Base-by-base conservation (phyloP, 371 early-diverging fungal genomes). In the Syncephalastrum racemosum region DNA sequence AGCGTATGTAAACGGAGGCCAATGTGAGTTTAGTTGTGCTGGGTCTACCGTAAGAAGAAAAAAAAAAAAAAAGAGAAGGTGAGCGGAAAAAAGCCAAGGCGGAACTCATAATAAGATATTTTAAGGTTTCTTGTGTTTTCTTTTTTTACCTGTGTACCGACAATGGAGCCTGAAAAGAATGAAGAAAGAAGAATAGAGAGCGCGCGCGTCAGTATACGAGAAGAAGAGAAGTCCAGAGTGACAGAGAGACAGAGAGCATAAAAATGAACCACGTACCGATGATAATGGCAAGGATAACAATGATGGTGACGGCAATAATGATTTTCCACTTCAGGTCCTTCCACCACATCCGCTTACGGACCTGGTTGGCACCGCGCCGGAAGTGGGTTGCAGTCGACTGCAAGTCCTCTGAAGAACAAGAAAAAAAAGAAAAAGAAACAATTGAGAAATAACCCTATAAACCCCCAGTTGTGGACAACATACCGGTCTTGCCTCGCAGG, bases 261-360 rank as follows among this genome's bases (percentile, higher is more conserved):
- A 23, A 14, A 46, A 53, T 49, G 25, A 47, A 54, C 6, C 31
- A 42, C 50, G 50, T 59, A 62, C 87, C 80, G 62, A 94, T 88
- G 62, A 94, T 90, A 61, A 90, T 82, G 58, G 89, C 67, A 51
- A 96, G 57, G 53, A 97, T 83, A 47, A 89, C 77, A 36, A 84
- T 63, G 42, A 94, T 74, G 46, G 90, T 82, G 18, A 85, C 73
- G 41, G 78, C 90, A 50, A 97, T 86, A 52, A 94, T 89, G 53
- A 94, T 80, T 73, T 89, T 92, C 84, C 92, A 86, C 79, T 94
- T 97, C 81, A 94, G 89, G 68, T 96, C 92, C 73, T 91, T 92
- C 95, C 95, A 95, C 95, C 95, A 95, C 87, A 88, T 88, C 71
- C 82, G 75, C 69, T 81, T 82, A 31, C 88, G 73, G 7, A 93